These are phyloP conservation scores for Aegilops bicornis DNA, from an alignment of 176 grass and related monocot species.

Conservation along the genomic window DNA sequence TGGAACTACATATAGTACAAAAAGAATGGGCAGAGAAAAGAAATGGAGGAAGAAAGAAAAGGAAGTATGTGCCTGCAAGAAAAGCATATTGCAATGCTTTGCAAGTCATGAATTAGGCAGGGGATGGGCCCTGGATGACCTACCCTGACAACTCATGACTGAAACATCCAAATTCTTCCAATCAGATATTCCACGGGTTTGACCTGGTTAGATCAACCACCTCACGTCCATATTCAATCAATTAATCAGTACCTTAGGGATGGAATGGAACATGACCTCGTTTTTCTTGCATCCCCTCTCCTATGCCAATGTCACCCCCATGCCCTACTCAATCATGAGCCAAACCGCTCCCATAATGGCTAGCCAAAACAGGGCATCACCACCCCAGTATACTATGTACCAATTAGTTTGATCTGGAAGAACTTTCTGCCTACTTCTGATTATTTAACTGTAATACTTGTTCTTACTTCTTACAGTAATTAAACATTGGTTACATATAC, in stretches of 20 bases:
- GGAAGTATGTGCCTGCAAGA: background rate
- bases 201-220: constrained; percentile 20
- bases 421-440: background rate
- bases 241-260: background rate
- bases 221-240: constrained; percentile 3
- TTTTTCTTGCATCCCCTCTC: background rate
- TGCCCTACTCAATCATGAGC: background rate
- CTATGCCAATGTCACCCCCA: background rate
- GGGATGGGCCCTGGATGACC: background rate
- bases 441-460: too few species aligned
- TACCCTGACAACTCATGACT: constrained; percentile 21
- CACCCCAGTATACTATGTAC: background rate
- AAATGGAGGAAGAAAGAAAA: background rate
- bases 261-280: background rate
- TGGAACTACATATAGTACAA: background rate
- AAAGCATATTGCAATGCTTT: background rate
- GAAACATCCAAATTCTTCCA: constrained; percentile 9
- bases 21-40: background rate
- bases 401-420: background rate
- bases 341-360: background rate
- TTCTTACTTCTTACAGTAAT: too few species aligned
- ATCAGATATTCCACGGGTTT: constrained; percentile 35
- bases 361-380: background rate
- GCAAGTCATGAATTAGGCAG: constrained; percentile 17
- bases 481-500: too few species aligned